Percentiles rank a stretch among this genome's conserved stretches.
Conservation (phyloP, 176 grass and related monocot species). For the Saccharum officinarum region DNA sequence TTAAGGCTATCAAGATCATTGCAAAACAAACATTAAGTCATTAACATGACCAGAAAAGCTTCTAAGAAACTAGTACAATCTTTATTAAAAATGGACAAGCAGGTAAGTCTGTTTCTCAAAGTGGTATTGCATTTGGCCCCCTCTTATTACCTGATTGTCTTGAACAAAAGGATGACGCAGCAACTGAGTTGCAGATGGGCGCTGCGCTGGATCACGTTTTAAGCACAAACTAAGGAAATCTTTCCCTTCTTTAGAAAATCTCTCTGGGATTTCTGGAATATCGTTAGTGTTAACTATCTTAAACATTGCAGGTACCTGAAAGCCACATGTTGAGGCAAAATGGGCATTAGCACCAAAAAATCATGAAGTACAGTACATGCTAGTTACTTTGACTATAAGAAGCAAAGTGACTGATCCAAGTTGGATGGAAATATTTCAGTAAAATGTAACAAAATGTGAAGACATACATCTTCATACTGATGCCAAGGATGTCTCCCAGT, state of each 20-base stretch:
- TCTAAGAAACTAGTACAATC: not conserved
- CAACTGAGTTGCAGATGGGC: slow-evolving; percentile 64
- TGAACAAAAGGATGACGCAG: slow-evolving; percentile 91
- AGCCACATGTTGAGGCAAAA: not conserved
- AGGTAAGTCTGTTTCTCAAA: slow-evolving; percentile 26
- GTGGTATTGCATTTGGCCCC: slow-evolving; percentile 35
- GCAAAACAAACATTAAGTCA: not conserved
- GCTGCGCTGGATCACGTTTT: slow-evolving; percentile 68
- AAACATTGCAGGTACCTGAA: slow-evolving; percentile 96
- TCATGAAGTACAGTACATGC: not conserved
- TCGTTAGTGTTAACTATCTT: slow-evolving; percentile 96
- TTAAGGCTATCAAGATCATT: not conserved
- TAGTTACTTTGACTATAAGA: not conserved
- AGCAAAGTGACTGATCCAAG: slow-evolving; percentile 17
- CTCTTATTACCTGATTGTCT: slow-evolving; percentile 53
- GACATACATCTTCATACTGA: slow-evolving; percentile 64
- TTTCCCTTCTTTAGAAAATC: slow-evolving; percentile 74
- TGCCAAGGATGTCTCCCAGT: slow-evolving; percentile 93
- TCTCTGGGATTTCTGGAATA: slow-evolving; percentile 83
- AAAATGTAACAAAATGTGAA: not conserved
- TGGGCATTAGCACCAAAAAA: not conserved
- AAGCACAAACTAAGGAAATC: slow-evolving; percentile 79
- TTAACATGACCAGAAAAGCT: not conserved
- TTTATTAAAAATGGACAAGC: not conserved
- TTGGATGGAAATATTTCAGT: slow-evolving; percentile 32